phyloP scores from a whole-genome alignment of 495 filamentous ascomycete genomes.

The Aspergillus steynii region DNA sequence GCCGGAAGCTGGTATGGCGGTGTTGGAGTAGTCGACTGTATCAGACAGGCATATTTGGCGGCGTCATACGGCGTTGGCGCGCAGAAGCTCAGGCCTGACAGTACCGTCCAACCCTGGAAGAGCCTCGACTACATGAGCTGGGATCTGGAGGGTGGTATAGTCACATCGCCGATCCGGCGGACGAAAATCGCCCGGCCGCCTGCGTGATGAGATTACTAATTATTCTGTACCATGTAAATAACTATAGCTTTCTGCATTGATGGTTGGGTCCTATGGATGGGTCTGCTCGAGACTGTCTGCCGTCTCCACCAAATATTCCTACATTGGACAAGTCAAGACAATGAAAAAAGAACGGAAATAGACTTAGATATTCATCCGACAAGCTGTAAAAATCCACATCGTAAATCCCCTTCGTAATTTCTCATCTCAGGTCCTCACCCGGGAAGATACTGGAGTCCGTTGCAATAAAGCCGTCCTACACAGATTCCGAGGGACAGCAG shows the following conservation, averaged over 20 bases:
- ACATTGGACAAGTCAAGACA: no score
- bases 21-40: slow-evolving; percentile 66
- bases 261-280: neutral
- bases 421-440: neutral
- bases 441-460: neutral
- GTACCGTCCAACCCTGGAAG: slow-evolving; percentile 22
- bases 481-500: no score
- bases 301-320: neutral
- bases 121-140: slow-evolving; percentile 22
- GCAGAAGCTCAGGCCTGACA: slow-evolving; percentile 27
- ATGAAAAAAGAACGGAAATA: no score
- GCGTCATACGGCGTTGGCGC: slow-evolving; percentile 34
- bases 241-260: slow-evolving; percentile 2
- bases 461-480: neutral
- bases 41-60: slow-evolving; percentile 46
- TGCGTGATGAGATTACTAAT: neutral
- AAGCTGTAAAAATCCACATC: neutral
- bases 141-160: slow-evolving; percentile 40
- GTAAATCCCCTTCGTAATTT: neutral
- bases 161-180: slow-evolving; percentile 29
- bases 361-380: no score
- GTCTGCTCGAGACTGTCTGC: no score
- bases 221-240: neutral
- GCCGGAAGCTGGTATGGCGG: slow-evolving; percentile 76
- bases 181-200: slow-evolving; percentile 5